Base-by-base conservation (phyloP, 257 asterid species). In the Cinchona pubescens region DNA sequence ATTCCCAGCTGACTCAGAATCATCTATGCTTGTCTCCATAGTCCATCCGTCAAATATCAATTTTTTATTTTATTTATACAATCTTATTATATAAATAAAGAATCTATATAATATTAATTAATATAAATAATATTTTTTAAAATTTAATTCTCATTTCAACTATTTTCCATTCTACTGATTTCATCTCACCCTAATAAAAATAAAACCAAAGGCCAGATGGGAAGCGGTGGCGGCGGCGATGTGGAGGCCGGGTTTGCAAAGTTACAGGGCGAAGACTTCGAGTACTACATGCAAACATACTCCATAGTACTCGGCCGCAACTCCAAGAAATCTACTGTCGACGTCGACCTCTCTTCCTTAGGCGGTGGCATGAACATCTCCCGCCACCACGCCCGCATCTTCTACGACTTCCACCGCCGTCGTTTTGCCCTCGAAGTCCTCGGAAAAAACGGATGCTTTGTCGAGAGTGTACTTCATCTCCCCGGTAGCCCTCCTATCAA, bases 291-390 rank as follows among this genome's bases (percentile, higher is more conserved):
- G 99, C 99, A 94, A 78, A 94, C 97, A 51, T 94, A 94, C 87
- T 94, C 99, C 83, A 94, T 94, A 16, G 74, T 94, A 27, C 89
- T 94, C 38, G 99, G 99, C 73, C 97, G 99, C 42, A 92, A 89
- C 85, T 94, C 99, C 77, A 94, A 94, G 86, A 94, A 92, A 74
- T 94, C 99, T 21, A 80, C 99, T 1, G 99, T 94, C 42, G 97
- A 94, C 72, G 98, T 94, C 69, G 97, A 92, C 78, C 96, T 92
- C 80, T 92, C 99, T 30, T 90, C 97, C 60, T 94, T 94, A 60
- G 99, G 97, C 79, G 99, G 99, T 9, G 97, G 97, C n/a, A 94
- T 94, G 97, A 94, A 92, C 92, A 92, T 94, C 85, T 90, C 97
- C 78, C 97, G 97, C 79, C 96, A 92, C 88, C 99, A 94, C 83